Base-by-base conservation (phyloP, 345 rosid genomes). In the Leavenworthia alabamica region DNA sequence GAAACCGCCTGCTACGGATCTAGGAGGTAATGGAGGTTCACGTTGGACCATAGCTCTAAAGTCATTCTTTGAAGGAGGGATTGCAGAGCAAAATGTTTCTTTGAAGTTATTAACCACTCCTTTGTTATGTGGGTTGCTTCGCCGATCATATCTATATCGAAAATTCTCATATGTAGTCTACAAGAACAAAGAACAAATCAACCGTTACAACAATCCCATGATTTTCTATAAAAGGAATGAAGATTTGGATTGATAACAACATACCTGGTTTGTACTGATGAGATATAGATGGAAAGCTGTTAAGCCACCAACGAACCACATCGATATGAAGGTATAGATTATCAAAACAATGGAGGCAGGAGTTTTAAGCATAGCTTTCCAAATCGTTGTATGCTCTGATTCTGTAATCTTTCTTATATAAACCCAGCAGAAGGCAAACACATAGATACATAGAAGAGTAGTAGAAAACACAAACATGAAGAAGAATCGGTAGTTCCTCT, bases 281-380 rank as follows among this genome's bases (percentile, higher is more conserved):
- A 94, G 95, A 77, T 90, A 94, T 12, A 84, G 75, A 73, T 94
- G 99, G 74, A 90, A 94, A 51, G 88, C 82, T 9, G 89, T 78
- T 59, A 94, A 89, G 59, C 99, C 99, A 49, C 97, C 97, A 50
- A 94, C 99, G 60, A 94, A 90, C 99, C 99, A 94, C 86, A 94
- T 81, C 0, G 90, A 73, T 35, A 94, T 80, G 62, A 94, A 94
- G n/a, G 97, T 82, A 80, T 94, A 94, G 49, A 82, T 72, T 41
- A 94, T 75, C 48, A 94, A 75, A 45, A 82, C 95, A 67, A 88
- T 88, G 14, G 99, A 90, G 62, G 97, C 95, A 43, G 78, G 78
- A 40, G 78, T 74, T 68, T 74, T 74, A 33, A 74, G 55, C 78
- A 74, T 74, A 20, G 67, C 78, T 23, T 68, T 74, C 78, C 73